Evolutionary conservation across 148 eudicot genomes (phyloP), one percentile per base, ranked within the genome.

Genomic region (Nepenthes mirabilis): DNA sequence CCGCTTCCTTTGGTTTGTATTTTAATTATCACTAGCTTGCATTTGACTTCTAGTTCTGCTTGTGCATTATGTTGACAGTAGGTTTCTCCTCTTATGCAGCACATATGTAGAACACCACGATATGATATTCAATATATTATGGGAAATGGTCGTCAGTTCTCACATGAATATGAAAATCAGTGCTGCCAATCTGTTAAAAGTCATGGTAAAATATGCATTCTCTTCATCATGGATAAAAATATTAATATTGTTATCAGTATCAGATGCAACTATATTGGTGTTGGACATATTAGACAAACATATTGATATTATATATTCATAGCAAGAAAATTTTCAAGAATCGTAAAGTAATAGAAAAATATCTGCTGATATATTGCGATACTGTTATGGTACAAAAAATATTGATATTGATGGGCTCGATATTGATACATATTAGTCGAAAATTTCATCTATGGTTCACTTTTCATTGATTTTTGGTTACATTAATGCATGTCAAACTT

Each of bases 61-160:
- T 55, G 14, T 23, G 37, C 33, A 58, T 52, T 58, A 57, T 56
- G 63, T 60, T 68, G 47, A 45, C 55, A 11, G 60, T 49, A 37
- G 36, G 45, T 40, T 56, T n/a, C 63, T 48, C 52, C 37, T 64
- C 52, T 51, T 33, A 7, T 67, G 75, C 84, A 89, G 97, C 79
- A 83, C 84, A 61, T 89, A 64, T 62, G 74, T 70, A 68, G 94
- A 81, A 66, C 89, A 89, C 61, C 97, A 86, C 61, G 75, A 56
- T 59, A 77, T 89, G 83, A 77, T 86, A 60, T 86, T 89, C 54
- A 84, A 81, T 77, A 83, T 85, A 70, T 71, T 83, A 57, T 91
- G 98, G 98, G 98, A 91, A 74, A 88, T 91, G 98, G 94, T 91
- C 43, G 96, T 82, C n/a, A 88, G 96, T 72, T 82, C 88, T 36